Evolutionary conservation across 805 yeast genomes (phyloP).

Genomic region (Candida gorgasii): DNA sequence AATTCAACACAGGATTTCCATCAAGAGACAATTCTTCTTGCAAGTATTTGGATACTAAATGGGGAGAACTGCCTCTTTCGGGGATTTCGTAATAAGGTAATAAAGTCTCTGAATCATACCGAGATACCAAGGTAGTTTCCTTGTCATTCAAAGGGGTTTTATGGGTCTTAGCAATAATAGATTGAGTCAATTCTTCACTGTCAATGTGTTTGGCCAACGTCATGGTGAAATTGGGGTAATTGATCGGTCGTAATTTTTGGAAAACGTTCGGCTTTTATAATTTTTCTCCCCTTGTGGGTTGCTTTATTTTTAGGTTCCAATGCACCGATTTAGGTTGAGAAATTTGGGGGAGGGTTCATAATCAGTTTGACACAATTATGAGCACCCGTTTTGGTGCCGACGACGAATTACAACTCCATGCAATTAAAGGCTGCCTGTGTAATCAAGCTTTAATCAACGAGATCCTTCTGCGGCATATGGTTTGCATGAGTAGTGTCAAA

Average conservation of each 20-base stretch:
- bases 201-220: conserved; percentile 47
- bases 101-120: conserved; percentile 28
- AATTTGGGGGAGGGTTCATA: not conserved
- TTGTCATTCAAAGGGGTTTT: conserved; percentile 23
- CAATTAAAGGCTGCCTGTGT: no score
- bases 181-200: conserved; percentile 41
- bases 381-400: not conserved
- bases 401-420: not conserved
- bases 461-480: no score
- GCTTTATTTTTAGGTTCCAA: conserved; percentile 5
- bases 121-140: conserved; percentile 31
- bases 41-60: conserved; percentile 60
- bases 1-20: conserved; percentile 79
- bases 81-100: conserved; percentile 67
- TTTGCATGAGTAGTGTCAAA: no score
- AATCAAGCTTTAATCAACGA: no score
- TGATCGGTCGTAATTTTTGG: no score
- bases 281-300: not conserved
- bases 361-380: conserved; percentile 2
- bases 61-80: conserved; percentile 50
- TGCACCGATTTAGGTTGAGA: not conserved
- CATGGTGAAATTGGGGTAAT: conserved; percentile 28
- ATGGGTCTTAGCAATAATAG: conserved; percentile 25
- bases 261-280: conserved; percentile 1
- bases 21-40: conserved; percentile 77